Base-by-base conservation (phyloP, 805 yeast genomes). In the Saccharomycopsis guyanensis region DNA sequence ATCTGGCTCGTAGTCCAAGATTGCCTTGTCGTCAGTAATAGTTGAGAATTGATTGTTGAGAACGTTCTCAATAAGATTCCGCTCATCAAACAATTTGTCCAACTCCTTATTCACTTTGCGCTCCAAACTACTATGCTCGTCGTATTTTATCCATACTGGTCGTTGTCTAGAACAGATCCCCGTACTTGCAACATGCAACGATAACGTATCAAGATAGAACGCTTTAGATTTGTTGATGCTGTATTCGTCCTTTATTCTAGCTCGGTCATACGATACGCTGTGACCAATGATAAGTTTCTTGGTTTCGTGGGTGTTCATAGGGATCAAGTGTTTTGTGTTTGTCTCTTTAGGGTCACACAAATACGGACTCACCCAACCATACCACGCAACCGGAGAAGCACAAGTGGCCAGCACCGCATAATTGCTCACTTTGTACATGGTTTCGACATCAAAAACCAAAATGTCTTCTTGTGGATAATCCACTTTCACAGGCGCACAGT, bases 111-210 rank as follows among this genome's bases (percentile, higher is more conserved):
- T 43, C 8, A 42, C 33, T 33, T 48, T 48, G 8, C 29, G 19
- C 22, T 49, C 49, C 36, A 40, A 22, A 39, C 53, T 59, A 47
- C 50, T 57, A 44, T 55, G 52, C 39, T 63, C 80, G 36, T 66
- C 70, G 55, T 73, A 79, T 50, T 75, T 78, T 55, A 75, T 61
- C 85, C 93, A 93, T 15, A 74, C 70, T 0, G 87, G 82, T 51
- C 97, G 65, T 58, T 93, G 98, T 55, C 86, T 79, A 2, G 97
- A 86, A 60, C 96, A 86, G 75, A 93, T 82, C 0, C 99, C 99
- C 42, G 82, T 78, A 0, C 80, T 76, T 1, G 97, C 94, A 29
- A 89, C 78, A 63, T 93, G 99, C 16, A 93, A 65, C 1, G 97
- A 82, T 88, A 91, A 85, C 1, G 95, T 89, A 62, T 93, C 99